Evolutionary conservation across 2,329 filamentous ascomycete species (phyloP).

Genomic region (Colletotrichum viniferum): DNA sequence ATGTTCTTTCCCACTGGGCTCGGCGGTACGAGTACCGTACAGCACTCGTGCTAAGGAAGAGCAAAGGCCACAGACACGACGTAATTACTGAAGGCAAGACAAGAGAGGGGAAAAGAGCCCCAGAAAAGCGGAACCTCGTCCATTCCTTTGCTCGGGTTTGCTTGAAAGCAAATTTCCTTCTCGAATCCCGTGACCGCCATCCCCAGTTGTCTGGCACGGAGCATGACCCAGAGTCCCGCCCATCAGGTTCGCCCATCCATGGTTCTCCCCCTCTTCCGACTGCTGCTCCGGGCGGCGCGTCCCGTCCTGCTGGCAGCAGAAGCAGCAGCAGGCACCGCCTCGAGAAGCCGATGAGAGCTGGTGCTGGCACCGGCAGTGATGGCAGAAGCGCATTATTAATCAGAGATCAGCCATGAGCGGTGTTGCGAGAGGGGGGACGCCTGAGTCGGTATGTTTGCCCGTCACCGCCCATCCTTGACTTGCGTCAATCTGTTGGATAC

Average conservation of each 20-base stretch:
- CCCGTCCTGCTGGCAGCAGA: slow-evolving; percentile 12
- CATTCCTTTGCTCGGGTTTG: slow-evolving; percentile 12
- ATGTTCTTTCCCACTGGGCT: neutral
- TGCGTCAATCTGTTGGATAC: neutral
- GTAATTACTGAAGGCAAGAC: neutral
- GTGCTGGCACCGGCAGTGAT: neutral
- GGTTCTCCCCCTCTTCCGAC: neutral
- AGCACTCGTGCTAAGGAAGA: neutral
- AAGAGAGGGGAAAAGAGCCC: slow-evolving; percentile 4
- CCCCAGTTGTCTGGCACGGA: neutral
- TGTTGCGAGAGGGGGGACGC: neutral
- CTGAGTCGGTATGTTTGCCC: slow-evolving; percentile 5
- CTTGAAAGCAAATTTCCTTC: slow-evolving; percentile 15
- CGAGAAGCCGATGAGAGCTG: neutral
- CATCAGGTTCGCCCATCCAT: neutral
- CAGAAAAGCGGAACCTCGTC: slow-evolving; percentile 13
- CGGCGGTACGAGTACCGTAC: neutral
- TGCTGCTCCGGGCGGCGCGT: slow-evolving; percentile 17
- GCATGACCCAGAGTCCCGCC: neutral
- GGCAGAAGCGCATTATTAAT: neutral
- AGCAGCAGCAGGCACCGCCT: neutral
- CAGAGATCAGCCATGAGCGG: neutral
- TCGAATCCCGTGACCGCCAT: slow-evolving; percentile 12
- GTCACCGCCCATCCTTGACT: slow-evolving; percentile 14
- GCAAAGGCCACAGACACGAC: neutral